Evolutionary conservation across 1,284 basidiomycete species (phyloP).

Genomic region (Farysia itapuensis): DNA sequence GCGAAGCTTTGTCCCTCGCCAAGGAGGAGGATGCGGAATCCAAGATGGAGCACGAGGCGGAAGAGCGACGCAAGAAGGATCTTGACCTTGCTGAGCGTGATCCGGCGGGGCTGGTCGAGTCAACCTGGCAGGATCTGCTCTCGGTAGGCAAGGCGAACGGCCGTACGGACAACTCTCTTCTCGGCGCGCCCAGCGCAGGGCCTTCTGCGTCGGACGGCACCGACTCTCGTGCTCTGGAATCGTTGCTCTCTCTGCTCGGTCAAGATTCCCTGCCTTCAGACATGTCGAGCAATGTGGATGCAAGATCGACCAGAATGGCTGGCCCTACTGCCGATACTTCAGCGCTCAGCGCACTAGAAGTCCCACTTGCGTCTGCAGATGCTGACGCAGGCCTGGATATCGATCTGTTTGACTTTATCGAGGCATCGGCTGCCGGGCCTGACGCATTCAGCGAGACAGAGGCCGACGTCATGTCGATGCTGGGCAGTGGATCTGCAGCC

Average conservation of each 20-base stretch:
- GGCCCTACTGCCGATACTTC: slow-evolving; percentile 5
- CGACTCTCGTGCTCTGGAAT: slow-evolving; percentile 29
- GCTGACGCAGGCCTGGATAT: slow-evolving; percentile 37
- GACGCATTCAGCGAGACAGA: slow-evolving; percentile 39
- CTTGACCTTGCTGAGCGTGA: slow-evolving; percentile 27
- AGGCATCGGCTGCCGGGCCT: slow-evolving; percentile 36
- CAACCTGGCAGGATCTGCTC: slow-evolving; percentile 44
- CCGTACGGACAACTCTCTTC: slow-evolving; percentile 7
- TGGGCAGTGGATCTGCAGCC: slow-evolving; percentile 12
- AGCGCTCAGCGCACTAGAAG: slow-evolving; percentile 16
- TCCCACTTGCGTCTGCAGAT: slow-evolving; percentile 31
- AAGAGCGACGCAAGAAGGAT: slow-evolving; percentile 30
- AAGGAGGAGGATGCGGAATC: slow-evolving; percentile 22
- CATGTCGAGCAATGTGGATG: slow-evolving; percentile 8
- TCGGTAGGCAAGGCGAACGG: slow-evolving; percentile 12
- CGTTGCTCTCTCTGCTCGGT: slow-evolving; percentile 35
- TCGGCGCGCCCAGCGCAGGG: slow-evolving; percentile 19
- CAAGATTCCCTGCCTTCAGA: slow-evolving; percentile 34
- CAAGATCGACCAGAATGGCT: slow-evolving; percentile 7
- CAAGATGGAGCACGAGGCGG: slow-evolving; percentile 36
- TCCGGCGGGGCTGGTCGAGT: slow-evolving; percentile 37
- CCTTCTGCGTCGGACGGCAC: slow-evolving; percentile 13
- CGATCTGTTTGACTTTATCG: slow-evolving; percentile 46
- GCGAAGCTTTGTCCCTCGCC: slow-evolving; percentile 10
- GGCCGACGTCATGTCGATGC: slow-evolving; percentile 32